Evolutionary conservation across 2,329 filamentous ascomycete genomes (phyloP).

Genomic region (Aureobasidium sp.): DNA sequence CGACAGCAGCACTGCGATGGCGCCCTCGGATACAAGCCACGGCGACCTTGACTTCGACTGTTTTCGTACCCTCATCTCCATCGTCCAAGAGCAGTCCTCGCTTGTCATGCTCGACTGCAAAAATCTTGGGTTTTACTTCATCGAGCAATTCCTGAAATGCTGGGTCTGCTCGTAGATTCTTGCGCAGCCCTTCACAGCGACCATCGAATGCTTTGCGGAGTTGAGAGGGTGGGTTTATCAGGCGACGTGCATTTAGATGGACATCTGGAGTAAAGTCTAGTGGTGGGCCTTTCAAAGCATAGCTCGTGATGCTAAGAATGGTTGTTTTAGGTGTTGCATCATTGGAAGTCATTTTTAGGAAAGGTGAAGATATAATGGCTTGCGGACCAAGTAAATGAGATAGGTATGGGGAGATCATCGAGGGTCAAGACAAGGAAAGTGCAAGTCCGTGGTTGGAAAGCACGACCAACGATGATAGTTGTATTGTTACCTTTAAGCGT

Average conservation of each 20-base stretch:
- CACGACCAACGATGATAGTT: too few species aligned
- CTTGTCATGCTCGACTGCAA: background rate
- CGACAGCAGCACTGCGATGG: slow-evolving; percentile 1
- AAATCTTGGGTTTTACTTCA: background rate
- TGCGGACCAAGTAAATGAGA: too few species aligned
- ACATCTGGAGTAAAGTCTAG: background rate
- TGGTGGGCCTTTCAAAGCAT: background rate
- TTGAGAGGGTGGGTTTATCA: background rate
- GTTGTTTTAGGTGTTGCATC: background rate
- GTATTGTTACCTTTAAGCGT: too few species aligned
- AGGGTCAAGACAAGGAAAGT: background rate
- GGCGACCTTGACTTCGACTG: slow-evolving; percentile 6
- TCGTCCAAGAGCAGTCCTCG: background rate
- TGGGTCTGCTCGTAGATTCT: background rate
- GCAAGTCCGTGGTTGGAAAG: background rate
- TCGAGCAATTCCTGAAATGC: background rate
- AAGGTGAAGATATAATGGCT: too few species aligned
- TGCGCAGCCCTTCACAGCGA: slow-evolving; percentile 1
- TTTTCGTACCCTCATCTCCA: background rate
- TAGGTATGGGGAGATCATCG: too few species aligned
- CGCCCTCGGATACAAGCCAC: background rate
- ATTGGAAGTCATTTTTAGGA: background rate
- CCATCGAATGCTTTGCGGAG: slow-evolving; percentile 8
- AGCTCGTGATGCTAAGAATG: background rate
- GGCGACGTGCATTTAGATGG: background rate